Conservation (phyloP, 2,329 filamentous ascomycete genomes). For the Fusarium lateritium region DNA sequence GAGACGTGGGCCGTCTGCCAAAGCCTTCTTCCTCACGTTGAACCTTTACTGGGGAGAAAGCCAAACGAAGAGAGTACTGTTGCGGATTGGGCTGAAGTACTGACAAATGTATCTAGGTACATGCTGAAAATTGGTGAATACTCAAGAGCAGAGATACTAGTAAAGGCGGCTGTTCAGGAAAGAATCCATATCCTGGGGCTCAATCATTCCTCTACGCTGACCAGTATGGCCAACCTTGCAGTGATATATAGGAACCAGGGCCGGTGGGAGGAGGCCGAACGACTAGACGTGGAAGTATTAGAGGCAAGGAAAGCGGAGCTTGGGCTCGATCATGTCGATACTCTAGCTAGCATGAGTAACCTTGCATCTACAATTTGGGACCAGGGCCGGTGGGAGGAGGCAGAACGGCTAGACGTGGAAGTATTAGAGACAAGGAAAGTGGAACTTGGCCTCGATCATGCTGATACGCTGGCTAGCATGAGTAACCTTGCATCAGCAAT, state of each 20-base stretch:
- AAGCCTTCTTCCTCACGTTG: neutral
- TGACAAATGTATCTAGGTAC: neutral
- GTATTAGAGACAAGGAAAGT: too few species aligned
- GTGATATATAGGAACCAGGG: neutral
- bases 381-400: too few species aligned
- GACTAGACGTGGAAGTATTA: neutral
- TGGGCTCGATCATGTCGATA: neutral
- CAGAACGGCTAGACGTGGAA: too few species aligned
- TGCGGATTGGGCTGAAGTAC: neutral
- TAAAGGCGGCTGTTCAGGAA: neutral
- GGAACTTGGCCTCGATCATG: neutral
- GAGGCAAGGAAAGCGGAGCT: neutral
- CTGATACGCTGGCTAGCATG: neutral
- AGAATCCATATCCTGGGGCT: neutral
- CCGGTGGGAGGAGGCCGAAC: neutral
- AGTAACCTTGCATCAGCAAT: fast-evolving
- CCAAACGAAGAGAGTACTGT: neutral
- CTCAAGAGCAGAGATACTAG: neutral
- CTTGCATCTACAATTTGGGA: neutral
- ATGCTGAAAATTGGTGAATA: neutral
- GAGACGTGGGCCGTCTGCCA: neutral
- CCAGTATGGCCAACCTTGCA: neutral
- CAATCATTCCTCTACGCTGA: neutral
- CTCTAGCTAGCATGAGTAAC: neutral
- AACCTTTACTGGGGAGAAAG: neutral